A percentile compares a stretch with the other conserved stretches of the same genome.
These are phyloP conservation scores for Lasiodiplodia sp. DNA, from an alignment of 2,329 filamentous ascomycete genomes.

Conservation along the genomic window DNA sequence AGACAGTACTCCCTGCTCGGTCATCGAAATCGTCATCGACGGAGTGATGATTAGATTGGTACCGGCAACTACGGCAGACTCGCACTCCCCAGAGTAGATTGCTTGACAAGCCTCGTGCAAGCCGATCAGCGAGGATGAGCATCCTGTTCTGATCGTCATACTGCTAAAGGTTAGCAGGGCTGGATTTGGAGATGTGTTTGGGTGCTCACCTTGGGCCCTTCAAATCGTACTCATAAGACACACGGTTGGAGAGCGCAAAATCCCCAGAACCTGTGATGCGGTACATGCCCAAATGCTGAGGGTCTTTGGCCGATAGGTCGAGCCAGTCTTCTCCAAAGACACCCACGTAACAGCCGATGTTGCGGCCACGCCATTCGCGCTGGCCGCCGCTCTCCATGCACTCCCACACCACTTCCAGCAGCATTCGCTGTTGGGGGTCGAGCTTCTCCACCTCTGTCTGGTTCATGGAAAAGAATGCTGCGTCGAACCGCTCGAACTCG, in stretches of 20 bases:
- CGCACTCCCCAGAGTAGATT: conserved; percentile 37
- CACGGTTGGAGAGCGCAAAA: conserved; percentile 37
- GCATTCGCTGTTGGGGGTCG: conserved; percentile 44
- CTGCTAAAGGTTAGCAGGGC: conserved; percentile 23
- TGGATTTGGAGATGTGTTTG: not conserved
- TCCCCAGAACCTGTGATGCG: conserved; percentile 32
- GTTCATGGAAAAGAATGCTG: conserved; percentile 34
- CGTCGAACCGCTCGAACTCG: conserved; percentile 41
- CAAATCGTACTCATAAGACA: conserved; percentile 39
- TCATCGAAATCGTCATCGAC: conserved; percentile 40
- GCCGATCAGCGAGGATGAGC: conserved; percentile 48
- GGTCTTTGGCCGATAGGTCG: conserved; percentile 24
- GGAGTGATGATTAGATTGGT: conserved; percentile 48
- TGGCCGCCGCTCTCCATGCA: conserved; percentile 47
- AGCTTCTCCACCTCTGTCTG: conserved; percentile 33
- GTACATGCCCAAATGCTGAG: conserved; percentile 29
- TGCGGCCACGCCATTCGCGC: conserved; percentile 37
- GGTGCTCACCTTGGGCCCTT: conserved; percentile 34
- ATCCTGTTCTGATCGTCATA: conserved; percentile 44
- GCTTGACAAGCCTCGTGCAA: conserved; percentile 50
- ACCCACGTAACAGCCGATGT: conserved; percentile 44
- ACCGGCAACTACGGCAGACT: conserved; percentile 47
- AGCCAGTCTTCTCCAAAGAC: conserved; percentile 37
- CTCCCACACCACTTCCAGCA: conserved; percentile 43
- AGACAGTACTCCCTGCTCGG: conserved; percentile 48